Conservation (phyloP, 495 filamentous ascomycete genomes). For the Penicillium argentinense region DNA sequence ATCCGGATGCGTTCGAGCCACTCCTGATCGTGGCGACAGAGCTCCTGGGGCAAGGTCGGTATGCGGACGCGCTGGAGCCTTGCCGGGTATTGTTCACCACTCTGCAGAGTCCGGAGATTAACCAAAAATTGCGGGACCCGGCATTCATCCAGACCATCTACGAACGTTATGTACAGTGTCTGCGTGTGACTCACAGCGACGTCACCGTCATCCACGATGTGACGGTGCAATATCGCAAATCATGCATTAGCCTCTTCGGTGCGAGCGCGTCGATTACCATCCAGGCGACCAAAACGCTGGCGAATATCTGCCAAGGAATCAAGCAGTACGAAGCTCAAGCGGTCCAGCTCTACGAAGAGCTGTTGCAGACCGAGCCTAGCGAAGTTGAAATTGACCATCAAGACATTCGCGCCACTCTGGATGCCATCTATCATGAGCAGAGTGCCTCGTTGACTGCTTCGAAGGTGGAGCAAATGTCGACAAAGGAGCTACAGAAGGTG, state of each 20-base stretch:
- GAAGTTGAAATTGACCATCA: constrained; percentile 36
- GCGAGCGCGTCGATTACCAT: constrained; percentile 35
- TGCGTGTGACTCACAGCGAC: constrained; percentile 31
- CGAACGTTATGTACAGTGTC: constrained; percentile 32
- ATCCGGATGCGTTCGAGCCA: constrained; percentile 37
- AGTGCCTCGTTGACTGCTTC: constrained; percentile 19
- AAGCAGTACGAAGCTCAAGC: constrained; percentile 34
- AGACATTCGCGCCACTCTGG: constrained; percentile 33
- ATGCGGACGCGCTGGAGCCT: constrained; percentile 32
- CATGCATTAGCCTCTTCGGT: constrained; percentile 31
- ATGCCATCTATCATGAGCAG: constrained; percentile 39
- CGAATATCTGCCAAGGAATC: constrained; percentile 36
- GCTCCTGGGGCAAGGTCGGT: constrained; percentile 35
- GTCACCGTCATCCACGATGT: constrained; percentile 32
- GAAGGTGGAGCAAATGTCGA: constrained; percentile 23
- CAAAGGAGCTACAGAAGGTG: constrained; percentile 23
- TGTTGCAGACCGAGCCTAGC: constrained; percentile 27
- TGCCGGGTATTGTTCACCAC: constrained; percentile 35
- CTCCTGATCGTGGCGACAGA: constrained; percentile 38
- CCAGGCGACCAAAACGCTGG: constrained; percentile 34
- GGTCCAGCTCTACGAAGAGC: constrained; percentile 30
- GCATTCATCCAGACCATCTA: constrained; percentile 32
- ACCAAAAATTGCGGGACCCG: constrained; percentile 29
- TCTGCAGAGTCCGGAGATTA: constrained; percentile 27
- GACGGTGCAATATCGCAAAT: constrained; percentile 31